Base-by-base conservation (phyloP, 257 asterid genomes). In the Scutellaria galericulata region DNA sequence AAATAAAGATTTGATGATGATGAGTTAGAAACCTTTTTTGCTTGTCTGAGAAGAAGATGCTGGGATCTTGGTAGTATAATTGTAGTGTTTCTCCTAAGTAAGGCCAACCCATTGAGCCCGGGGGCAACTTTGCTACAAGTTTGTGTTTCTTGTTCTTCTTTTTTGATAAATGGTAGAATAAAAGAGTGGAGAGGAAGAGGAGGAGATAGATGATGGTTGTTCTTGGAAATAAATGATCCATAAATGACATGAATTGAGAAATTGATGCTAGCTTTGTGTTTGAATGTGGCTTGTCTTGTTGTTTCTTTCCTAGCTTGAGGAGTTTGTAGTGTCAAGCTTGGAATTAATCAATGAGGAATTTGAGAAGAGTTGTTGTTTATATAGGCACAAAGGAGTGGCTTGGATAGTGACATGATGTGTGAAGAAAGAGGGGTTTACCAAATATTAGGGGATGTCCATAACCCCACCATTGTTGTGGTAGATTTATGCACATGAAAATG, bases 81-180 rank as follows among this genome's bases (percentile, higher is more conserved):
- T 88, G 93, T 52, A 89, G 90, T 6, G 97, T 92, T 22, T 92
- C 92, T 35, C 97, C 97, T 0, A 88, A 11, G 76, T 69, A 86
- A 70, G 96, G 90, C 90, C 85, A 89, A 2, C 97, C 96, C 96
- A 88, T 84, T 50, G 97, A 86, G 9, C 97, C 97, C 3, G 97
- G 96, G 1, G 96, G 97, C 27, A 89, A 18, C 58, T 71, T 71
- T 3, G 76, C 48, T 47, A 18, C 68, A 46, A 53, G 60, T 27
- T 78, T 77, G 72, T 75, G 56, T 46, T 70, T 78, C 14, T 70
- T 68, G 51, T 48, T 66, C 11, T 60, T 59, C 52, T 75, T 73
- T 72, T 74, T 85, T 12, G 88, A 81, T 59, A 81, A 39, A 54
- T 74, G 76, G 48, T 75, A 88, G 15, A 79, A 82, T 31, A 84